These are phyloP conservation scores for Nymphaea thermarum DNA, from an alignment of 164 flowering plant genomes.

Conservation along the genomic window DNA sequence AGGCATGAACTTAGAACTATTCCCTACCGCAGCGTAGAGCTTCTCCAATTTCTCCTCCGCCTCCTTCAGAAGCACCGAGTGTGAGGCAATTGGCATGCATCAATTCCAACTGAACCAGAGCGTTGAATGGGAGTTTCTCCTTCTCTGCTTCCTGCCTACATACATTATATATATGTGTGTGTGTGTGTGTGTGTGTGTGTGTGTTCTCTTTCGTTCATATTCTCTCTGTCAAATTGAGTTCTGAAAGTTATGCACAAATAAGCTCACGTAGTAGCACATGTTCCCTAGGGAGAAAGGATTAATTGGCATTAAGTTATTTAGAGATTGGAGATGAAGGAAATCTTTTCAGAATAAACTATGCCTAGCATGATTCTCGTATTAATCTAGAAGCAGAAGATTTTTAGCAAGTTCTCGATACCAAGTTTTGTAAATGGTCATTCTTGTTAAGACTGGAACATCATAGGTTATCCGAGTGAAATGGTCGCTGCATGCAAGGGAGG, in stretches of 20 bases:
- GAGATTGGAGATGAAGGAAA: no score
- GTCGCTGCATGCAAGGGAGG: slow-evolving; percentile 98
- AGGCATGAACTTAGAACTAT: not conserved
- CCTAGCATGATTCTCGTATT: not conserved
- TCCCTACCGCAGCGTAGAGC: slow-evolving; percentile 37
- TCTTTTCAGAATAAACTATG: no score
- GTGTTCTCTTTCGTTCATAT: no score
- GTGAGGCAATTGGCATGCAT: slow-evolving; percentile 47
- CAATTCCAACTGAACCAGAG: slow-evolving; percentile 58
- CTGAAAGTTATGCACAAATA: no score
- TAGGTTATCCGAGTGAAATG: slow-evolving; percentile 95
- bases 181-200: no score
- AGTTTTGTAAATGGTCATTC: not conserved
- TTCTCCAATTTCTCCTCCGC: slow-evolving; percentile 58
- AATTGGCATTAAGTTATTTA: no score
- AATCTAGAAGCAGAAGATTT: not conserved
- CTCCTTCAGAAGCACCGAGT: slow-evolving; percentile 53
- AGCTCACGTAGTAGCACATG: no score
- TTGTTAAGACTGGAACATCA: not conserved
- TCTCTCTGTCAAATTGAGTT: no score
- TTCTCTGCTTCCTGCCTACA: slow-evolving; percentile 37
- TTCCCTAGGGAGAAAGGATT: no score
- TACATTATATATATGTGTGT: no score
- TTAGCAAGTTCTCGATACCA: not conserved
- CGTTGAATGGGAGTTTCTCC: slow-evolving; percentile 37